A percentile compares a stretch with the other conserved stretches of the same genome.
These are phyloP conservation scores for Corchorus olitorius DNA, from an alignment of 345 rosid species.

Conservation along the genomic window DNA sequence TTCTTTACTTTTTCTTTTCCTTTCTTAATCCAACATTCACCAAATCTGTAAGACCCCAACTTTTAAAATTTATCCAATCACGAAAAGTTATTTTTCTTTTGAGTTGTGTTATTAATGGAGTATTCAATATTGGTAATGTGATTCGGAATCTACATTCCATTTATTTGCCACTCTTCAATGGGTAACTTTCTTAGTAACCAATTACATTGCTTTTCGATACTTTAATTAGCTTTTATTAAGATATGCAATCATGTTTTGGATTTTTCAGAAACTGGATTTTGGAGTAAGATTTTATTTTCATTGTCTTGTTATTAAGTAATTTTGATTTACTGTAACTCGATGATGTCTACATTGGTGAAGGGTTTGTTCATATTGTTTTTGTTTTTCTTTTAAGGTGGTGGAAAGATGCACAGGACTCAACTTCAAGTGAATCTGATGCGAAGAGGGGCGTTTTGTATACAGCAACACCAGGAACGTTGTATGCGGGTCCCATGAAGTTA, in stretches of 20 bases:
- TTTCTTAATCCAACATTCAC: background rate
- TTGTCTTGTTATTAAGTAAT: background rate
- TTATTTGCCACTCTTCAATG: background rate
- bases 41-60: slow-evolving; percentile 7
- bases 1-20: background rate
- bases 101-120: slow-evolving; percentile 11
- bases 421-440: slow-evolving; percentile 45
- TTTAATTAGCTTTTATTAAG: background rate
- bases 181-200: background rate
- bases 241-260: no score
- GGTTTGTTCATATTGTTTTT: slow-evolving; percentile 12
- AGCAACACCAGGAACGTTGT: slow-evolving; percentile 64
- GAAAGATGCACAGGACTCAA: slow-evolving; percentile 74
- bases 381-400: slow-evolving; percentile 75
- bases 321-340: slow-evolving; percentile 1
- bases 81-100: slow-evolving; percentile 14
- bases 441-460: slow-evolving; percentile 69
- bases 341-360: slow-evolving; percentile 19
- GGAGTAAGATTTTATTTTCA: background rate
- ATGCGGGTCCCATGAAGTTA: slow-evolving; percentile 88
- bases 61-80: slow-evolving; percentile 5
- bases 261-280: background rate
- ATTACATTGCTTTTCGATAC: background rate
- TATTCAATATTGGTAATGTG: background rate
- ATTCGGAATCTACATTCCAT: background rate